Percentiles rank a stretch among this genome's conserved stretches.
Conservation (phyloP, 2,329 filamentous ascomycete species). For the Diaporthe ilicicola region DNA sequence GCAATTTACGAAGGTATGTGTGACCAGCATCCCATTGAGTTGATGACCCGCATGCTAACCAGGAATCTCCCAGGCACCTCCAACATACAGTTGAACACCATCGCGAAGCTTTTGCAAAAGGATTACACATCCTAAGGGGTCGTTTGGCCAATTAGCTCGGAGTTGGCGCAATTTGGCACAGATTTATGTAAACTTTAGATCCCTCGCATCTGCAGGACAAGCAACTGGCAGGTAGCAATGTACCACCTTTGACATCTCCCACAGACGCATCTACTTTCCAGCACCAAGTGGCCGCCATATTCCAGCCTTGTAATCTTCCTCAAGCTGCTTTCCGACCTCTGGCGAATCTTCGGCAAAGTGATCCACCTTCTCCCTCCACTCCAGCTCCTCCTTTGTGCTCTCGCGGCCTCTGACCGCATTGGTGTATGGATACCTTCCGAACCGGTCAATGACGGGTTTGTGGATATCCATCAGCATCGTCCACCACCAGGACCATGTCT, state of each 20-base stretch:
- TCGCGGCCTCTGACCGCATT: constrained; percentile 37
- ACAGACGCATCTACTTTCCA: neutral
- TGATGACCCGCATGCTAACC: no score
- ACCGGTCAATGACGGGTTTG: constrained; percentile 41
- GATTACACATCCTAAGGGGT: constrained; percentile 58
- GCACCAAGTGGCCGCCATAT: constrained; percentile 38
- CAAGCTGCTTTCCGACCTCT: constrained; percentile 34
- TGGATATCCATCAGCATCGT: constrained; percentile 41
- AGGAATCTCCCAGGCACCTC: no score
- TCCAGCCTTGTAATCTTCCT: constrained; percentile 34
- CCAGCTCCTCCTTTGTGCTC: constrained; percentile 39
- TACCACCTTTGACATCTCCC: neutral
- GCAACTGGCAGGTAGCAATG: constrained; percentile 5
- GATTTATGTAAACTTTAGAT: constrained; percentile 11
- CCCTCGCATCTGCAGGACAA: neutral
- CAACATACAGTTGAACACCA: constrained; percentile 60
- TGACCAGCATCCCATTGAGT: no score
- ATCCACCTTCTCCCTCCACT: constrained; percentile 35
- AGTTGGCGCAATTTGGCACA: neutral
- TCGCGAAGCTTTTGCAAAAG: constrained; percentile 70
- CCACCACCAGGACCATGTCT: constrained; percentile 37
- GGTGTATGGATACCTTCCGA: constrained; percentile 41
- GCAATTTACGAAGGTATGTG: constrained; percentile 94
- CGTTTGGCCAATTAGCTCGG: neutral
- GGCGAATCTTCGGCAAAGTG: constrained; percentile 33